These are phyloP conservation scores for Craterostigma plantagineum DNA, from an alignment of 257 asterid genomes.

Conservation along the genomic window DNA sequence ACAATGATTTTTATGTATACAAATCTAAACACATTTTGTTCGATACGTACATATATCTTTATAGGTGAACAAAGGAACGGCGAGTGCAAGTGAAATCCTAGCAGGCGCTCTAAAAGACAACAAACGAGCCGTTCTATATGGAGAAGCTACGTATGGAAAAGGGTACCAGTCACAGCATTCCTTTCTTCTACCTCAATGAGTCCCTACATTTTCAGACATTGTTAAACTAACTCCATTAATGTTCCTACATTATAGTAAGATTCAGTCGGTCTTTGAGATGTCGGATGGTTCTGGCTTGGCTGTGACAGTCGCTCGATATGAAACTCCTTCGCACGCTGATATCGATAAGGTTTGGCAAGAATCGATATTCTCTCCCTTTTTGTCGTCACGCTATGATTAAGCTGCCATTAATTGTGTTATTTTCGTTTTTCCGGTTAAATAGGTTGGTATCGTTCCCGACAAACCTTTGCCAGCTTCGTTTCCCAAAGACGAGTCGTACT, in stretches of 20 bases:
- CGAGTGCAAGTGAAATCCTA: constrained; percentile 93
- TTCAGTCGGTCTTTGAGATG: constrained; percentile 86
- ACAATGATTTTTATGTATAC: too few relatives aligned
- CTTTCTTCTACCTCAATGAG: constrained; percentile 1
- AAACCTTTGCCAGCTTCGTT: constrained; percentile 68
- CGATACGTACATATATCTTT: background rate
- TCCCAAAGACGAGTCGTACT: constrained; percentile 67
- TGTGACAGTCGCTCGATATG: constrained; percentile 87
- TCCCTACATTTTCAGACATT: background rate
- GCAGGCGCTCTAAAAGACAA: constrained; percentile 96
- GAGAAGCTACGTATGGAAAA: constrained; percentile 94
- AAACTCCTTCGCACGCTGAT: constrained; percentile 88
- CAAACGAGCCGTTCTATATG: constrained; percentile 72
- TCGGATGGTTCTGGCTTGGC: constrained; percentile 98
- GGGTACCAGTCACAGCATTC: constrained; percentile 30
- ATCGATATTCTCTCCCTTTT: constrained; percentile 9
- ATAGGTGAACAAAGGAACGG: constrained; percentile 96
- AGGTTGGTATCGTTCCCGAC: constrained; percentile 87
- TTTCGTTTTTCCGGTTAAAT: background rate
- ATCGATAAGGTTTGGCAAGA: constrained; percentile 56
- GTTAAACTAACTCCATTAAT: constrained; percentile 7
- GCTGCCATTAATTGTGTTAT: background rate
- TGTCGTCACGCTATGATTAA: background rate
- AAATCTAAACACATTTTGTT: too few relatives aligned
- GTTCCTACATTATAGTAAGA: constrained; percentile 40